Conservation (phyloP, 2,329 filamentous ascomycete species). For the Ceratocystis albifundus region DNA sequence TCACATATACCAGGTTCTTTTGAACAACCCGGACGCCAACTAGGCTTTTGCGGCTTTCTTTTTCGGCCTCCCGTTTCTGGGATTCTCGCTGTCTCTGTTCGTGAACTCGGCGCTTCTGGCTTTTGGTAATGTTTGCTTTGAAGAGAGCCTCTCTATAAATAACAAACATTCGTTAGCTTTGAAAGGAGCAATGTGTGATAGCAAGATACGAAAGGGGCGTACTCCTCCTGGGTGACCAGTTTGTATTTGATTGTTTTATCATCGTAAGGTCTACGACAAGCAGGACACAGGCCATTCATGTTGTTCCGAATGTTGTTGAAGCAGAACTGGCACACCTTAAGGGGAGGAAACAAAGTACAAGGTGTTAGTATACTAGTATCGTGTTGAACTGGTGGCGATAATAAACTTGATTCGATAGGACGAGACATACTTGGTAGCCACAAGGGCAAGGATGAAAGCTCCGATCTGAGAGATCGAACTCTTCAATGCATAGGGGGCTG, state of each 20-base stretch:
- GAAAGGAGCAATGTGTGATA: not conserved
- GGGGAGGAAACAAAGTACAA: not conserved
- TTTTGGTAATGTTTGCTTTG: constrained; percentile 69
- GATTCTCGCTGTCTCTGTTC: constrained; percentile 82
- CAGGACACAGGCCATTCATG: constrained; percentile 94
- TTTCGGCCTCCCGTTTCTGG: constrained; percentile 92
- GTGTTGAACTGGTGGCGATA: not conserved
- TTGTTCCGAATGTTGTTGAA: constrained; percentile 99
- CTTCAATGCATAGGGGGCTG: constrained; percentile 95
- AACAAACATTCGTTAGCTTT: constrained; percentile 26
- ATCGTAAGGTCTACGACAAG: constrained; percentile 88
- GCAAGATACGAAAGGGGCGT: constrained; percentile 32
- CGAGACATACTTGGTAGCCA: constrained; percentile 72
- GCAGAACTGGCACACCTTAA: constrained; percentile 98
- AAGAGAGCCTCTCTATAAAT: constrained; percentile 55
- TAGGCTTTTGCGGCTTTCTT: constrained; percentile 87
- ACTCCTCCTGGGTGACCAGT: constrained; percentile 90
- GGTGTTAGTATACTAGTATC: not conserved
- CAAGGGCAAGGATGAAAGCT: constrained; percentile 96
- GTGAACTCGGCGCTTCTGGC: constrained; percentile 80
- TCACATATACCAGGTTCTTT: constrained; percentile 97
- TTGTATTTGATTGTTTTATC: constrained; percentile 97
- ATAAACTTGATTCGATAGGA: constrained; percentile 10
- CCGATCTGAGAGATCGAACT: constrained; percentile 94
- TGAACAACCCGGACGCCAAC: constrained; percentile 92